Conservation (phyloP, 306 rosid species). For the Crataegus laevigata region DNA sequence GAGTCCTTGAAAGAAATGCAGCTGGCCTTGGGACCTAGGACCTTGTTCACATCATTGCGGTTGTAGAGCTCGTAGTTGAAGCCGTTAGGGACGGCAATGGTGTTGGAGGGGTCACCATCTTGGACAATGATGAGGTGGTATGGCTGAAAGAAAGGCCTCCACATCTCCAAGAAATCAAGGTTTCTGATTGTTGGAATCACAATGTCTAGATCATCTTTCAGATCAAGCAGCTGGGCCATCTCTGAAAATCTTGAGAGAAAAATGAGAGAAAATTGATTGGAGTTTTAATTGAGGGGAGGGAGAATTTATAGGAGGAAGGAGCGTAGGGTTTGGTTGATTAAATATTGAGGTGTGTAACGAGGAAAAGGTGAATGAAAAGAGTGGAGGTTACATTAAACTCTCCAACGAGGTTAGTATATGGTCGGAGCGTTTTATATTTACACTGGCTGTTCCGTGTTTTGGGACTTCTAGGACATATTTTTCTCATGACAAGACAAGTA, state of each 20-base stretch:
- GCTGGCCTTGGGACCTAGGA: constrained; percentile 40
- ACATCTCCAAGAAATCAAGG: constrained; percentile 22
- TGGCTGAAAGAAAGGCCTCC: constrained; percentile 19
- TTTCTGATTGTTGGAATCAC: constrained; percentile 19
- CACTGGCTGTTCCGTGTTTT: not conserved
- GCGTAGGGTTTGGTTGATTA: not conserved
- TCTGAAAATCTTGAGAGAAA: not conserved
- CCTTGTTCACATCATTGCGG: constrained; percentile 30
- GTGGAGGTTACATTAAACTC: not conserved
- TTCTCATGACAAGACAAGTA: not conserved
- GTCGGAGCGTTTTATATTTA: not conserved
- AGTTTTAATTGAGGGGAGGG: not conserved
- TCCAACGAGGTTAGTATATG: not conserved
- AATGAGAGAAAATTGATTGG: not conserved
- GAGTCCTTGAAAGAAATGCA: constrained; percentile 53
- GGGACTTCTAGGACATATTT: not conserved
- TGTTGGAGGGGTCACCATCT: constrained; percentile 19
- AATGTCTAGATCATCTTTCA: constrained; percentile 19
- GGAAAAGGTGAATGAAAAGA: not conserved
- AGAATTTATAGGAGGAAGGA: not conserved
- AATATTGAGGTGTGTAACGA: not conserved
- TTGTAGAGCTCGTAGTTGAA: constrained; percentile 43
- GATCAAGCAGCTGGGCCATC: not conserved
- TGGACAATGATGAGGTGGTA: constrained; percentile 20
- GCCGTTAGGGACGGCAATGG: constrained; percentile 25